These are phyloP conservation scores for Venturia aucupariae DNA, from an alignment of 2,329 filamentous ascomycete species.

Conservation along the genomic window DNA sequence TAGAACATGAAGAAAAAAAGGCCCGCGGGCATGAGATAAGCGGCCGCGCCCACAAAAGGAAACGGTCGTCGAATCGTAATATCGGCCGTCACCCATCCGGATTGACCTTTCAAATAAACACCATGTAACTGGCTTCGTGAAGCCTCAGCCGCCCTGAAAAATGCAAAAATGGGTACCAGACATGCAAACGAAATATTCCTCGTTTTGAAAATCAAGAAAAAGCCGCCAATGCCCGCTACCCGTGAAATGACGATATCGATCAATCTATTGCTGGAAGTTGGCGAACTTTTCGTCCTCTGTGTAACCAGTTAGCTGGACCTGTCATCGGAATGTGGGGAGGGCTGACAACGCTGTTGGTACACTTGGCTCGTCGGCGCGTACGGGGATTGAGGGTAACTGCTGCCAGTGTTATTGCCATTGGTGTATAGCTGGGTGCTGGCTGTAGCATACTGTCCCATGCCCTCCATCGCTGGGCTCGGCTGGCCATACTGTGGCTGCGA, in stretches of 20 bases:
- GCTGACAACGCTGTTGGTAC: constrained; percentile 36
- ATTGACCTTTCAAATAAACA: constrained; percentile 2
- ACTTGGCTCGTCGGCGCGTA: constrained; percentile 39
- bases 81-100: constrained; percentile 2
- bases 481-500: constrained; percentile 35
- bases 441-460: constrained; percentile 40
- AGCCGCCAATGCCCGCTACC: constrained; percentile 8
- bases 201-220: neutral
- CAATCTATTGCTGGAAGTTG: constrained; percentile 10
- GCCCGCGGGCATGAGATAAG: constrained; percentile 4
- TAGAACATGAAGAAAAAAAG: constrained; percentile 6
- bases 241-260: constrained; percentile 7
- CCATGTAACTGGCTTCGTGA: neutral
- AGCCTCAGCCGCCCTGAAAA: constrained; percentile 2
- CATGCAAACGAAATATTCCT: neutral
- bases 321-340: constrained; percentile 14
- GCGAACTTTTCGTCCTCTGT: constrained; percentile 14
- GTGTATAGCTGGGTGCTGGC: constrained; percentile 33
- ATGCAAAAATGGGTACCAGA: constrained; percentile 5
- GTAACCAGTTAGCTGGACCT: constrained; percentile 16
- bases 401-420: constrained; percentile 29
- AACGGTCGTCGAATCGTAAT: constrained; percentile 7
- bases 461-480: constrained; percentile 36
- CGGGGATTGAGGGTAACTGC: constrained; percentile 42
- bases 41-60: constrained; percentile 8